Base-by-base conservation (phyloP, 441 rosid species). In the Erodium texanum region DNA sequence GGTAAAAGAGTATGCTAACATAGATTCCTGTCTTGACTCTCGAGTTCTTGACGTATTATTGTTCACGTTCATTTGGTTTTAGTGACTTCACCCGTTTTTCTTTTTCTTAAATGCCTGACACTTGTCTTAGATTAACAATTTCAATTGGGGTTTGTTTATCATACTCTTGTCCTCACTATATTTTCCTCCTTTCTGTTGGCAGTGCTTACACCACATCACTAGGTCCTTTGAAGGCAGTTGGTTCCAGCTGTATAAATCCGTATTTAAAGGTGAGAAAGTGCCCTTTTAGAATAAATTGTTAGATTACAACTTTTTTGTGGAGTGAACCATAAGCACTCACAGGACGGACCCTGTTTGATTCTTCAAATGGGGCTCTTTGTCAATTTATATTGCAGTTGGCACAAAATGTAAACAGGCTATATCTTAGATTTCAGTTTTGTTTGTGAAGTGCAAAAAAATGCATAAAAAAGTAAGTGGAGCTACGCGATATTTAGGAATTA, bases 121-220 rank as follows among this genome's bases (percentile, higher is more conserved):
- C 50, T 23, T 8, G 36, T 32, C 36, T 7, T 32, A 1, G 6
- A 32, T 32, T 32, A 32, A 32, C 36, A 32, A 32, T 3, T 32
- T 32, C 5, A 32, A 32, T 32, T 32, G 36, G 36, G 36, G 36
- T 32, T 32, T 32, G 1, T 1, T 32, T 32, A 32, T 32, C 36
- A 32, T 32, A 32, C 36, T 32, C 36, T 32, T 32, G 3, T 70
- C 22, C 75, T 74, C 27, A 69, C 72, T 18, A 58, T 9, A 48
- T 61, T 38, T 70, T 7, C 15, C 18, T 23, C 16, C 10, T 61
- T 69, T 62, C 73, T 67, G 63, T 69, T 76, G 67, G 80, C 96
- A 91, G 97, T 89, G 85, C 90, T 91, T 74, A 83, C 90, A 41
- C 86, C 89, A 43, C 85, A 78, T 75, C 85, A 86, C 70, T 89